Evolutionary conservation across 1,139 yeast genomes (phyloP), one percentile per base, ranked within the genome.

Genomic region (Diutina mesorugosa): DNA sequence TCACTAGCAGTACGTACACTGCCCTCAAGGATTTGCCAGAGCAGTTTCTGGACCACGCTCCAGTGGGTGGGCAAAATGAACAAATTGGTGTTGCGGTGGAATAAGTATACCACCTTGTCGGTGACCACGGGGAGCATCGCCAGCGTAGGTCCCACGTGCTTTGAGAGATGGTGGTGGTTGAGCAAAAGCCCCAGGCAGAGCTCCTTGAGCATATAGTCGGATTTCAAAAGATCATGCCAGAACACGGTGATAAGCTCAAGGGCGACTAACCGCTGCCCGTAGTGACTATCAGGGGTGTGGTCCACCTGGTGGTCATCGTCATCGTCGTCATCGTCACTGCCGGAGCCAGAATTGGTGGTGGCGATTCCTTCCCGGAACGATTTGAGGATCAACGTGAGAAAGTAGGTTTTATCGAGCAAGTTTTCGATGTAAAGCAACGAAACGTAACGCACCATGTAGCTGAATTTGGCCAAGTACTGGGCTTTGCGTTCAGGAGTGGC

Each of bases 41-140:
- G 63, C 0, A 70, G 62, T 1, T 79, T 75, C 54, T 83, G 84
- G 55, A 87, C 70, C 6, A 78, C 65, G 14, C 77, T 73, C 97
- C 97, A 90, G 58, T 74, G 77, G 56, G 77, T 78, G 0, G 97
- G 95, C 47, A 88, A 76, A n/a, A 90, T 83, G 63, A 90, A 90
- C 5, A 85, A 78, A 63, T 87, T 90, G 66, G 83, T 63, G 75
- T 85, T 77, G 63, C 72, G 69, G 62, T 76, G 76, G 71, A 87
- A 89, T 26, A 85, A 69, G 59, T 73, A 75, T 16, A 70, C 67
- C 1, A 83, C 72, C 12, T 68, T 66, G n/a, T 68, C 67, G 1
- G 72, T 61, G 6, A 76, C 68, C 55, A 66, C 65, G 1, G 56
- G 56, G 6, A 72, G 47, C 38, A 53, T 14, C 14, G 35, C 30